Conservation (phyloP, 441 rosid genomes). For the Eutrema salsugineum region DNA sequence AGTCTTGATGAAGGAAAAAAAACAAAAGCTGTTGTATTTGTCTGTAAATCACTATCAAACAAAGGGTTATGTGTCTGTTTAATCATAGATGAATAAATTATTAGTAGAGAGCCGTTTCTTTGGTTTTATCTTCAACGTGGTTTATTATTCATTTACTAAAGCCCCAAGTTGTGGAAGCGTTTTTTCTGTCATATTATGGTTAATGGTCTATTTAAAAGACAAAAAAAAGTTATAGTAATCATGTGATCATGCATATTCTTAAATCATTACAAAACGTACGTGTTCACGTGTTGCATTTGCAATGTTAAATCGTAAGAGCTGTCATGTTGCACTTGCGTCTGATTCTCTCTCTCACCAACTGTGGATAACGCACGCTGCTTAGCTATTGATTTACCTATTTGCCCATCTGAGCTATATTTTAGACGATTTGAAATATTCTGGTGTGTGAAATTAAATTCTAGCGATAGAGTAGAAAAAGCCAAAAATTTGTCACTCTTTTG, state of each 20-base stretch:
- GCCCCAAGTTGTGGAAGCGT: neutral
- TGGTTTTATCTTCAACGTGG: neutral
- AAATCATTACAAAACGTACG: conserved; percentile 5
- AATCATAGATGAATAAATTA: neutral
- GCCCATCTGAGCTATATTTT: neutral
- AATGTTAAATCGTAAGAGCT: neutral
- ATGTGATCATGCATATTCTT: conserved; percentile 14
- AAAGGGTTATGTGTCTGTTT: neutral
- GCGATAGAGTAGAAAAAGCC: neutral
- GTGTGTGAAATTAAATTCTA: neutral
- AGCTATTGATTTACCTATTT: neutral
- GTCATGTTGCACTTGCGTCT: conserved; percentile 6
- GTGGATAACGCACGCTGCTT: conserved; percentile 4
- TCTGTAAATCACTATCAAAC: neutral
- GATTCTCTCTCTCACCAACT: conserved; percentile 6
- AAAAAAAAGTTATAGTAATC: neutral
- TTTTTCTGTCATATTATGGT: neutral
- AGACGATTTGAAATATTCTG: too few relatives aligned
- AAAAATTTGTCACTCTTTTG: neutral
- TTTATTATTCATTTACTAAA: neutral
- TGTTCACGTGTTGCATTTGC: conserved; percentile 13
- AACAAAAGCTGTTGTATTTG: neutral
- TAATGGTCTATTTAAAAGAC: conserved; percentile 1
- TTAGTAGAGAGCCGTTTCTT: neutral
- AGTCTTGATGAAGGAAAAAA: neutral